phyloP scores from a whole-genome alignment of 192 early-diverging fungal genomes.

The Tieghemiomyces parasiticus region DNA sequence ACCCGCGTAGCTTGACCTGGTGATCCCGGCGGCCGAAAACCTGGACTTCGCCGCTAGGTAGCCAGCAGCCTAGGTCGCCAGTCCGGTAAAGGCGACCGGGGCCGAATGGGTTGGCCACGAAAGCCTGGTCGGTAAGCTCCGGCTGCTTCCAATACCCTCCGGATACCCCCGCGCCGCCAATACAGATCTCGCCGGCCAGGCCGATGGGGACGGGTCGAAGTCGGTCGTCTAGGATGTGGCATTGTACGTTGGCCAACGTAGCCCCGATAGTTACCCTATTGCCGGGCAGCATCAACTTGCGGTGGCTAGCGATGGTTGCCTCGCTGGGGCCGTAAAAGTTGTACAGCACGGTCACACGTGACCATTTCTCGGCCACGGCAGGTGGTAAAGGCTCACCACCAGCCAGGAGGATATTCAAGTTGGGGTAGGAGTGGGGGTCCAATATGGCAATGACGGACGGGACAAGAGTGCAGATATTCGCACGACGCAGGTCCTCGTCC shows the following conservation, averaged over 20 bases:
- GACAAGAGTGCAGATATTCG: no score
- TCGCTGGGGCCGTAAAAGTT: not conserved
- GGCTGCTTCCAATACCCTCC: not conserved
- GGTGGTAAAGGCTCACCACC: not conserved
- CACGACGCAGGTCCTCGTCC: no score
- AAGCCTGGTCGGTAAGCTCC: not conserved
- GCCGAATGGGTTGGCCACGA: not conserved
- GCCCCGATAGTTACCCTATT: not conserved
- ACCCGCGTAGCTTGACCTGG: conserved; percentile 4
- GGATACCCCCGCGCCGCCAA: not conserved
- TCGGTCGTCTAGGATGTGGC: not conserved
- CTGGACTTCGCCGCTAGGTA: not conserved
- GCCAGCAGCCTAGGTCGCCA: not conserved
- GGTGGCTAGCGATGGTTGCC: not conserved
- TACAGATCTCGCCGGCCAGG: not conserved
- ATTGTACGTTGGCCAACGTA: not conserved
- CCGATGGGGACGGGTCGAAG: not conserved
- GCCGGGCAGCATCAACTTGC: not conserved
- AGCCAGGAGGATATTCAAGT: not conserved
- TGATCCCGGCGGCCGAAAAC: not conserved
- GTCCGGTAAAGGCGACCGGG: not conserved
- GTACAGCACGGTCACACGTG: not conserved
- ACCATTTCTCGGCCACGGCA: not conserved
- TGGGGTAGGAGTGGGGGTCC: not conserved
- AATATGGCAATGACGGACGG: not conserved